Evolutionary conservation across 2,329 filamentous ascomycete genomes (phyloP).

Genomic region (Corynespora cassiicola): DNA sequence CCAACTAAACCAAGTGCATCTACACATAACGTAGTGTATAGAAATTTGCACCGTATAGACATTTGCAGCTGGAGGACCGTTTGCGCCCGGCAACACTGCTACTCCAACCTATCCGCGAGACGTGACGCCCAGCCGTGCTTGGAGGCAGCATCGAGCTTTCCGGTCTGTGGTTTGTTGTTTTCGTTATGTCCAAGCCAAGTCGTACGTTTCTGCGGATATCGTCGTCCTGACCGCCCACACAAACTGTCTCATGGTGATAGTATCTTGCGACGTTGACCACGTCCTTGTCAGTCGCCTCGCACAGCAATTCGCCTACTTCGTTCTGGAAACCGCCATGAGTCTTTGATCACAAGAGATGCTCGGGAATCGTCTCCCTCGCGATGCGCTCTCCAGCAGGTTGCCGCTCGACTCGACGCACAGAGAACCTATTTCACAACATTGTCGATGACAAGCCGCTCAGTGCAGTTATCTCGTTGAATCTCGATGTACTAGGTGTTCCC

Average conservation of each 20-base stretch:
- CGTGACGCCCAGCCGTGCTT: constrained; percentile 21
- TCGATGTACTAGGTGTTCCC: constrained; percentile 46
- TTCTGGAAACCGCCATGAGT: constrained; percentile 53
- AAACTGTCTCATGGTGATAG: constrained; percentile 53
- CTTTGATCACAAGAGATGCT: constrained; percentile 53
- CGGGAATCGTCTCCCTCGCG: constrained; percentile 35
- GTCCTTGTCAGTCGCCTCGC: constrained; percentile 42
- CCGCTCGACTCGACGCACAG: constrained; percentile 21
- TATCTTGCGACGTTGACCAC: constrained; percentile 51
- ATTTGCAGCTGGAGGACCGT: constrained; percentile 19
- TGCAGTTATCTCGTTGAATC: constrained; percentile 43
- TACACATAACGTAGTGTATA: too few relatives aligned
- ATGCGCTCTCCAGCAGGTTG: constrained; percentile 42
- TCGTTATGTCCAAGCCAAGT: constrained; percentile 37
- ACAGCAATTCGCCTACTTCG: constrained; percentile 52
- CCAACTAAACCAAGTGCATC: too few relatives aligned
- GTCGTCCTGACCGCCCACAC: constrained; percentile 38
- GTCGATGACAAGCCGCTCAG: constrained; percentile 24
- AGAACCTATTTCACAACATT: constrained; percentile 19
- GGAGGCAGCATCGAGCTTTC: constrained; percentile 25
- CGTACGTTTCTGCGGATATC: constrained; percentile 44
- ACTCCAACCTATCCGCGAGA: constrained; percentile 19
- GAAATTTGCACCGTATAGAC: too few relatives aligned
- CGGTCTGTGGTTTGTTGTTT: constrained; percentile 41
- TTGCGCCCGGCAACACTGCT: constrained; percentile 17